Evolutionary conservation across 2,329 filamentous ascomycete genomes (phyloP).

Genomic region (Colletotrichum spaethianum): DNA sequence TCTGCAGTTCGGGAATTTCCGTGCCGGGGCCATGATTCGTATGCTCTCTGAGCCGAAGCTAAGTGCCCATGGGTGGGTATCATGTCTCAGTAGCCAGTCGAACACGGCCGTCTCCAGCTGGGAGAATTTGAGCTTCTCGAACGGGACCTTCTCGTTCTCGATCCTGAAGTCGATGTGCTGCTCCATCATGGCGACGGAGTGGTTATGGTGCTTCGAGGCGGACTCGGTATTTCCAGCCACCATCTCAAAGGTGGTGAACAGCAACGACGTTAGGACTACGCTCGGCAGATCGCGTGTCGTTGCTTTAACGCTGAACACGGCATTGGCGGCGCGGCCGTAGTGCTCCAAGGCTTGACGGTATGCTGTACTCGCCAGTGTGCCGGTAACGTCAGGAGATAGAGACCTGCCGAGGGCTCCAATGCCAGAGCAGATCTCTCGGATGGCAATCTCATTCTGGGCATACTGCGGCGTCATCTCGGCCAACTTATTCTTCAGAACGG

Average conservation of each 20-base stretch:
- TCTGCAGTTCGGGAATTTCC: slow-evolving; percentile 20
- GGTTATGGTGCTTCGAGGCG: slow-evolving; percentile 20
- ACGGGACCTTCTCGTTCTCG: neutral
- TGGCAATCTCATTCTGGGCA: slow-evolving; percentile 3
- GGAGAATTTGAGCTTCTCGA: slow-evolving; percentile 8
- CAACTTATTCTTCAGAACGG: slow-evolving; percentile 6
- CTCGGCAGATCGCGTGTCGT: slow-evolving; percentile 1
- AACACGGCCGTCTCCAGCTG: slow-evolving; percentile 24
- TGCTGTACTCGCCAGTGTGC: neutral
- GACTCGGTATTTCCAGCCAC: slow-evolving; percentile 14
- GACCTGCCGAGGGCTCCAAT: slow-evolving; percentile 15
- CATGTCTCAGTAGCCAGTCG: slow-evolving; percentile 21
- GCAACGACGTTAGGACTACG: slow-evolving; percentile 25
- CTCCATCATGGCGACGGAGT: slow-evolving; percentile 33
- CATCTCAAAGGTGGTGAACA: slow-evolving; percentile 30
- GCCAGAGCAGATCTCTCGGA: slow-evolving; percentile 31
- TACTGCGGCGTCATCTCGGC: slow-evolving; percentile 15
- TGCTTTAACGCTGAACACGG: slow-evolving; percentile 8
- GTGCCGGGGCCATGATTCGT: neutral
- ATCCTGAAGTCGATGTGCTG: slow-evolving; percentile 13
- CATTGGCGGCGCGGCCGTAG: slow-evolving; percentile 21
- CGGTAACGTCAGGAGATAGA: neutral
- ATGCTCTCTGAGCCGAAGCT: neutral
- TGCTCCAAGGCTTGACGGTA: slow-evolving; percentile 26
- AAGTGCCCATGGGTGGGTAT: slow-evolving; percentile 29